These are phyloP conservation scores for Colletotrichum brevisporum DNA, from an alignment of 2,329 filamentous ascomycete genomes.

Conservation along the genomic window DNA sequence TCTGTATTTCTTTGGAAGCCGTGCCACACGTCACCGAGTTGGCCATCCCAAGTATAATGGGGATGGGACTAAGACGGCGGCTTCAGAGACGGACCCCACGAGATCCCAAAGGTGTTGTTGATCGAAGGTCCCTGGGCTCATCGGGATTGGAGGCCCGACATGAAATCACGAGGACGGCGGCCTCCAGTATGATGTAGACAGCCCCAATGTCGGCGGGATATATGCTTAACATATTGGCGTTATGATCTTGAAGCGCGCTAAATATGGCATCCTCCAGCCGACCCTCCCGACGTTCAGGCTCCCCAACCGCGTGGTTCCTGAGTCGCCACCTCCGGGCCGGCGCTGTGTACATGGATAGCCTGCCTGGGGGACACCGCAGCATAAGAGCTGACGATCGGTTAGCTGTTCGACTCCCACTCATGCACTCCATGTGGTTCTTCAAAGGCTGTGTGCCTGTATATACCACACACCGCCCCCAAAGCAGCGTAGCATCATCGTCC, in stretches of 20 bases:
- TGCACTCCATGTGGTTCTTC: too few species aligned
- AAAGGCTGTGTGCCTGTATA: too few species aligned
- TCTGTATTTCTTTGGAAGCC: neutral
- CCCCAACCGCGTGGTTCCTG: neutral
- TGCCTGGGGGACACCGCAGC: too few species aligned
- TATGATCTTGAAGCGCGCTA: neutral
- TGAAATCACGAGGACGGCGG: neutral
- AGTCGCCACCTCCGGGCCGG: neutral
- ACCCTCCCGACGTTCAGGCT: neutral
- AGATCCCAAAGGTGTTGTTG: neutral
- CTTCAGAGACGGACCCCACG: neutral
- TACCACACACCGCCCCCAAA: too few species aligned
- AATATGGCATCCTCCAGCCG: neutral
- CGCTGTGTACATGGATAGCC: too few species aligned
- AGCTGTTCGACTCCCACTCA: too few species aligned
- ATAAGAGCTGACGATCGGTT: too few species aligned
- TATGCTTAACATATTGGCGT: neutral
- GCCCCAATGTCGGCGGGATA: neutral
- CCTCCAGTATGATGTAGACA: neutral
- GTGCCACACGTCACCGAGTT: constrained; percentile 1
- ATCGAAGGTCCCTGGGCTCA: neutral
- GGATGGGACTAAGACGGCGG: constrained; percentile 2
- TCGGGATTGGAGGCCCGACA: neutral
- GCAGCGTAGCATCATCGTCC: too few species aligned
- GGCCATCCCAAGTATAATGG: constrained; percentile 4